These are phyloP conservation scores for Chaetomium sp. DNA, from an alignment of 2,329 filamentous ascomycete genomes.

Conservation along the genomic window DNA sequence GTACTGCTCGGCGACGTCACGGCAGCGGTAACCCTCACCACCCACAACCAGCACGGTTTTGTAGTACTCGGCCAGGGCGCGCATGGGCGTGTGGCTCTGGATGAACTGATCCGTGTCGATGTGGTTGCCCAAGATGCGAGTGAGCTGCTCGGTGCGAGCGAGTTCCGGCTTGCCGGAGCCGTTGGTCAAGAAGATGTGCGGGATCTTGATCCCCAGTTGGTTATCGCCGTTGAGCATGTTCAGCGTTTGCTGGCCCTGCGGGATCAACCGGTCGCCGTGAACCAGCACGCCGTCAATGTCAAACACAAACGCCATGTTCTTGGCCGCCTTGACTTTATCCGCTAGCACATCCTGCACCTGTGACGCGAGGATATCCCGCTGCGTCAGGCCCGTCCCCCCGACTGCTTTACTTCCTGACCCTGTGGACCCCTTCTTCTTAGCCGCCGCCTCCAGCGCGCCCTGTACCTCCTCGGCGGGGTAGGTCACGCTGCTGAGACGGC, in stretches of 20 bases:
- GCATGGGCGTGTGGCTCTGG: conserved; percentile 72
- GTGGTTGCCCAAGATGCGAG: conserved; percentile 57
- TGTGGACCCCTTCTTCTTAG: conserved; percentile 31
- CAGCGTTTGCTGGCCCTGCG: conserved; percentile 58
- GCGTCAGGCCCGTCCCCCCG: conserved; percentile 18
- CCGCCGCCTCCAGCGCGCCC: conserved; percentile 31
- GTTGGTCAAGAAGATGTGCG: conserved; percentile 70
- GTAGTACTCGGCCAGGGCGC: conserved; percentile 69
- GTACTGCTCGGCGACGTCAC: conserved; percentile 65
- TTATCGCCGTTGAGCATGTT: conserved; percentile 70
- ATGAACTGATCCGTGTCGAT: conserved; percentile 69
- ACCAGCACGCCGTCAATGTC: conserved; percentile 74
- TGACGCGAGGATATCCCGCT: conserved; percentile 61
- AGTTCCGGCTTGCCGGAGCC: conserved; percentile 65
- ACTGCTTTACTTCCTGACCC: neutral
- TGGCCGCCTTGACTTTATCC: conserved; percentile 61
- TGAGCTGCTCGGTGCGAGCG: conserved; percentile 59
- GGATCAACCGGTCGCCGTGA: conserved; percentile 64
- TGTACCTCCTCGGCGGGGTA: conserved; percentile 28
- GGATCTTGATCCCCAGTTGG: conserved; percentile 71
- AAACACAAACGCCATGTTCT: conserved; percentile 78
- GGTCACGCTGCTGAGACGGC: conserved; percentile 57
- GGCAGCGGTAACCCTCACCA: conserved; percentile 68
- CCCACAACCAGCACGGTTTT: conserved; percentile 68
- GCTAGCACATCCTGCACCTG: conserved; percentile 62